A percentile compares a stretch with the other conserved stretches of the same genome.
phyloP scores from a whole-genome alignment of 2,329 filamentous ascomycete genomes.

The Claviceps digitariae region DNA sequence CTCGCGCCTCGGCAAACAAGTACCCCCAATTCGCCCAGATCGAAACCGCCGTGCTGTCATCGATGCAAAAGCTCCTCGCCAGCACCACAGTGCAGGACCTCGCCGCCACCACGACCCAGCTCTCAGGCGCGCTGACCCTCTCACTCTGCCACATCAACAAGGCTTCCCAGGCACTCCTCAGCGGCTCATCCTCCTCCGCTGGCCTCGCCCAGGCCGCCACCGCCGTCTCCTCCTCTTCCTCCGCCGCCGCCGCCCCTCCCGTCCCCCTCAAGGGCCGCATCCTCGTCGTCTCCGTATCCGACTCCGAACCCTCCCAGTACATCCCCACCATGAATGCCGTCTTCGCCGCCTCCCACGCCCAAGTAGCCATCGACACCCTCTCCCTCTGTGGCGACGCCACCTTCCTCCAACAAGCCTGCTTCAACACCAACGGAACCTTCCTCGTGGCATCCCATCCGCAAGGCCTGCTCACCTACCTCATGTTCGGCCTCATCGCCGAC shows the following conservation, averaged over 20 bases:
- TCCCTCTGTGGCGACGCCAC: constrained; percentile 76
- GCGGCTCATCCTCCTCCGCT: constrained; percentile 33
- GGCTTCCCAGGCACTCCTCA: constrained; percentile 51
- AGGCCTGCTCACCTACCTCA: constrained; percentile 80
- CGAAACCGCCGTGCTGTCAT: constrained; percentile 64
- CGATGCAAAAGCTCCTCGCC: constrained; percentile 59
- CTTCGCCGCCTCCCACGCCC: constrained; percentile 80
- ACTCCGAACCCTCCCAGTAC: constrained; percentile 76
- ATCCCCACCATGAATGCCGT: constrained; percentile 98
- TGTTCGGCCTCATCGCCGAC: constrained; percentile 78
- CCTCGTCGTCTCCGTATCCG: constrained; percentile 78
- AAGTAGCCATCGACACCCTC: constrained; percentile 84
- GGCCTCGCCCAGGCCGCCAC: constrained; percentile 20
- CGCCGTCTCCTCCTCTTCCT: constrained; percentile 14
- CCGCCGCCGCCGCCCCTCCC: constrained; percentile 17
- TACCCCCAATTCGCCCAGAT: constrained; percentile 84
- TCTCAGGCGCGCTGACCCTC: constrained; percentile 81
- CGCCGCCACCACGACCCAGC: constrained; percentile 65
- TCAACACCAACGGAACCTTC: constrained; percentile 46
- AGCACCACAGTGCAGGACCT: constrained; percentile 54
- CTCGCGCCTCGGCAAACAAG: constrained; percentile 57
- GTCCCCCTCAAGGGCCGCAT: constrained; percentile 46
- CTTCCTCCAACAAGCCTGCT: constrained; percentile 80
- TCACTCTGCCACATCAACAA: constrained; percentile 88
- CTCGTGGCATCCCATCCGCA: constrained; percentile 41